Evolutionary conservation across 352 stramenopile species (phyloP).

Genomic region (Globisporangium radiosum): DNA sequence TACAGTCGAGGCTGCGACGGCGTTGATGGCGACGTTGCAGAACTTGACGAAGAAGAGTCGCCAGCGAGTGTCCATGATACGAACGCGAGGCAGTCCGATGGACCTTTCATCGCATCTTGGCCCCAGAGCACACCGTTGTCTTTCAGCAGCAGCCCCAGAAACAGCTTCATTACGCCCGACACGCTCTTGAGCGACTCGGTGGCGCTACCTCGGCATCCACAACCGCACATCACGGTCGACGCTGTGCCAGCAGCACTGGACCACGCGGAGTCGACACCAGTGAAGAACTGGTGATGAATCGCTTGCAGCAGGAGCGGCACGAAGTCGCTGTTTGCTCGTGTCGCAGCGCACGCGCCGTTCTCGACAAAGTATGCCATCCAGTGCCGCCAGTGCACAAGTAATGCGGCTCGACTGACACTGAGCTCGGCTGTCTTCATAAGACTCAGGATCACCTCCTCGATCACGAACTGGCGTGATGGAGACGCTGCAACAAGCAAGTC

Average conservation of each 20-base stretch:
- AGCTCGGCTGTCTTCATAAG: conserved; percentile 12
- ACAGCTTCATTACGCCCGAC: conserved; percentile 10
- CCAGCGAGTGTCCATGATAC: conserved; percentile 7
- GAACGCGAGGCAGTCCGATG: conserved; percentile 7
- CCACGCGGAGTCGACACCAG: neutral
- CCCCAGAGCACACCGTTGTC: conserved; percentile 14
- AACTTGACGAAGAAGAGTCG: too few species aligned
- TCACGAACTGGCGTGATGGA: conserved; percentile 3
- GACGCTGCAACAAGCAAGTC: conserved; percentile 2
- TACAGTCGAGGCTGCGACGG: neutral
- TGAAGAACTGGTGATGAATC: conserved; percentile 9
- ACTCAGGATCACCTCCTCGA: conserved; percentile 13
- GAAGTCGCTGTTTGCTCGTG: conserved; percentile 6
- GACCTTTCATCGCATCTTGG: conserved; percentile 15
- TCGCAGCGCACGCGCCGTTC: conserved; percentile 9
- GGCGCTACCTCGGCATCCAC: conserved; percentile 7
- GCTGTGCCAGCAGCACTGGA: neutral
- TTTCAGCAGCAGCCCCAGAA: conserved; percentile 6
- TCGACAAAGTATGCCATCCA: conserved; percentile 17
- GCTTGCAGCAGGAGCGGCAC: conserved; percentile 8
- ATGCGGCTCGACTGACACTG: neutral
- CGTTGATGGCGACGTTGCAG: neutral
- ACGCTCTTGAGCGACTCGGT: conserved; percentile 10
- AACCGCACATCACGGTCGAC: conserved; percentile 4
- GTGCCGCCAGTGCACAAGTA: conserved; percentile 15